Evolutionary conservation across 2,329 filamentous ascomycete species (phyloP).

Genomic region (Arthrinium phaeospermum): DNA sequence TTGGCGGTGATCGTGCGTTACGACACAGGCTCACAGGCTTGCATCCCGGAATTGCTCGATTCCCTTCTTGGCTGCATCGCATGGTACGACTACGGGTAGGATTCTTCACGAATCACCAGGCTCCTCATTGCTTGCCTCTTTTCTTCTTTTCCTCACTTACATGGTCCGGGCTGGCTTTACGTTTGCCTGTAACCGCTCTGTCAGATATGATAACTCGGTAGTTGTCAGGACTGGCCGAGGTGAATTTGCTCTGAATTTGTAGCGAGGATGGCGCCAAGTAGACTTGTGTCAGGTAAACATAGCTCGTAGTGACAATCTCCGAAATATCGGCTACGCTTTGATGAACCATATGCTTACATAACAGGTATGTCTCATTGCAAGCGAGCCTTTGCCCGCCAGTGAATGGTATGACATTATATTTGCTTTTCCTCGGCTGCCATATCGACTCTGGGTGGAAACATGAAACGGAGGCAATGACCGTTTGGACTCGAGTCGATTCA

Average conservation of each 20-base stretch:
- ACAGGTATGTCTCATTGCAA: background rate
- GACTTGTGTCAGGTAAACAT: background rate
- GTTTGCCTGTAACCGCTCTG: background rate
- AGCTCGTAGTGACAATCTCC: slow-evolving; percentile 1
- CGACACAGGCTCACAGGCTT: background rate
- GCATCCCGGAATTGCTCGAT: background rate
- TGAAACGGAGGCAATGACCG: background rate
- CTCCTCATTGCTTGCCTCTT: background rate
- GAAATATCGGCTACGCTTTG: background rate
- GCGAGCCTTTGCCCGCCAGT: background rate
- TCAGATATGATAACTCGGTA: background rate
- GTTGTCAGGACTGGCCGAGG: background rate
- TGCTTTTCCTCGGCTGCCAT: background rate
- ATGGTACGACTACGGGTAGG: background rate
- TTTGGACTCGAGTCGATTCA: background rate
- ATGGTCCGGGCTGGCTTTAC: background rate
- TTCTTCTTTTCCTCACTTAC: background rate
- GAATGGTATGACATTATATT: background rate
- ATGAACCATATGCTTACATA: background rate
- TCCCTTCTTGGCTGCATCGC: slow-evolving; percentile 12
- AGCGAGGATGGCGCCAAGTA: background rate
- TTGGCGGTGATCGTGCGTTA: slow-evolving; percentile 11
- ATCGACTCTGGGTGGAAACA: background rate
- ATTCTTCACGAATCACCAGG: background rate
- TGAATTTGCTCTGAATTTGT: background rate